Evolutionary conservation across 345 rosid genomes (phyloP).

Genomic region (Eucalyptus caleyi): DNA sequence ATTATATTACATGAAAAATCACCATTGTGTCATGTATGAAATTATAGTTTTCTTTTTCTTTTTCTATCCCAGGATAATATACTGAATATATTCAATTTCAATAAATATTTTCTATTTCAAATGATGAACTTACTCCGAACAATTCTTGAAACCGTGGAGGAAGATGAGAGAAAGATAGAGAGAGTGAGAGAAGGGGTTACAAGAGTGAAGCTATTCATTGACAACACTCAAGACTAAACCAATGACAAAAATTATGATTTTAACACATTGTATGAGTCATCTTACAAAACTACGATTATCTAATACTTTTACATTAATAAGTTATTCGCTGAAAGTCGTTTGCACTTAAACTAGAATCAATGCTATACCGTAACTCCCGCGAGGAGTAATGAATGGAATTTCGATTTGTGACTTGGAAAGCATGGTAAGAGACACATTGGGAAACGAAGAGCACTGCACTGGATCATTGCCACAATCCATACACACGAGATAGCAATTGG

Average conservation of each 20-base stretch:
- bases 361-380: rapidly evolving
- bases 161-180: too few species aligned
- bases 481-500: neutral
- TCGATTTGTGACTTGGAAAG: neutral
- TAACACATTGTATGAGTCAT: too few species aligned
- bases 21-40: neutral
- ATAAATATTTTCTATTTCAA: neutral
- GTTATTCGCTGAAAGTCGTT: neutral
- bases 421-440: neutral
- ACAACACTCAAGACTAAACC: too few species aligned
- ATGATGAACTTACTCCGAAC: neutral
- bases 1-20: neutral
- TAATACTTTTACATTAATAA: too few species aligned
- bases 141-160: neutral
- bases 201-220: too few species aligned
- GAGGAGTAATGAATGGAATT: neutral
- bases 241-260: too few species aligned
- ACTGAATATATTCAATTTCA: neutral
- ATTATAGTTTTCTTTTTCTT: neutral
- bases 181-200: too few species aligned
- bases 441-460: neutral
- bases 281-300: too few species aligned
- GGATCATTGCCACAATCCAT: neutral
- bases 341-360: neutral
- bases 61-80: neutral